Evolutionary conservation across 1,284 basidiomycete genomes (phyloP).

Genomic region (Cryptococcus wingfieldii): DNA sequence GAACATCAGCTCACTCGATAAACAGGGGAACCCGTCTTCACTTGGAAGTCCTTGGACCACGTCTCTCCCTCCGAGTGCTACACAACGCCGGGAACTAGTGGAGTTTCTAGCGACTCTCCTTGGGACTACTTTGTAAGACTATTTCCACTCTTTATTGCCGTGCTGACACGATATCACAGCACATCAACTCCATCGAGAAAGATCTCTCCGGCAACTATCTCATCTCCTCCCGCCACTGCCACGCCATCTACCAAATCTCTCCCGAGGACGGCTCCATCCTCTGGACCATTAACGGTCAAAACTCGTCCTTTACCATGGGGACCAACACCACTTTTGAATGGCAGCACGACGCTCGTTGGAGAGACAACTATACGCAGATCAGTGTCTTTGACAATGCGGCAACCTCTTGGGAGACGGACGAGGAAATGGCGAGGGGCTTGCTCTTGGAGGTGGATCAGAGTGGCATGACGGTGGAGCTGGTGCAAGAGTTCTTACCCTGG

Average conservation of each 20-base stretch:
- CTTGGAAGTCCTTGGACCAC: slow-evolving; percentile 37
- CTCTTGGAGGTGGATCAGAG: slow-evolving; percentile 26
- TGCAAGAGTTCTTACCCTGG: slow-evolving; percentile 20
- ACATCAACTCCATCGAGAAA: slow-evolving; percentile 42
- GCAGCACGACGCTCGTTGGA: slow-evolving; percentile 37
- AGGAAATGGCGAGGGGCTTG: slow-evolving; percentile 24
- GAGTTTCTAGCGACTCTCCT: slow-evolving; percentile 7
- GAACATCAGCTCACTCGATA: neutral
- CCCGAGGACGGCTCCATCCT: slow-evolving; percentile 27
- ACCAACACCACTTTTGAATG: slow-evolving; percentile 22
- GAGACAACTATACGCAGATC: slow-evolving; percentile 13
- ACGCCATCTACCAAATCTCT: slow-evolving; percentile 37
- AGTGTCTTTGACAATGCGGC: slow-evolving; percentile 42
- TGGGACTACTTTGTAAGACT: slow-evolving; percentile 30
- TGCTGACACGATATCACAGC: slow-evolving; percentile 12
- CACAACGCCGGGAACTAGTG: slow-evolving; percentile 19
- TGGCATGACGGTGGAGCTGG: slow-evolving; percentile 21
- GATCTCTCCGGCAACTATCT: slow-evolving; percentile 40
- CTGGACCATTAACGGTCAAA: slow-evolving; percentile 37
- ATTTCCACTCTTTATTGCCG: neutral
- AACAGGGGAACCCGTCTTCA: slow-evolving; percentile 22
- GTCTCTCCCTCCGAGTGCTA: slow-evolving; percentile 25
- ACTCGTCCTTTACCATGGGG: slow-evolving; percentile 31
- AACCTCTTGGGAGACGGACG: slow-evolving; percentile 16
- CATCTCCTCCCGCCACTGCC: slow-evolving; percentile 36